These are phyloP conservation scores for Lignosus rhinocerotis DNA, from an alignment of 1,284 basidiomycete genomes.

Conservation along the genomic window DNA sequence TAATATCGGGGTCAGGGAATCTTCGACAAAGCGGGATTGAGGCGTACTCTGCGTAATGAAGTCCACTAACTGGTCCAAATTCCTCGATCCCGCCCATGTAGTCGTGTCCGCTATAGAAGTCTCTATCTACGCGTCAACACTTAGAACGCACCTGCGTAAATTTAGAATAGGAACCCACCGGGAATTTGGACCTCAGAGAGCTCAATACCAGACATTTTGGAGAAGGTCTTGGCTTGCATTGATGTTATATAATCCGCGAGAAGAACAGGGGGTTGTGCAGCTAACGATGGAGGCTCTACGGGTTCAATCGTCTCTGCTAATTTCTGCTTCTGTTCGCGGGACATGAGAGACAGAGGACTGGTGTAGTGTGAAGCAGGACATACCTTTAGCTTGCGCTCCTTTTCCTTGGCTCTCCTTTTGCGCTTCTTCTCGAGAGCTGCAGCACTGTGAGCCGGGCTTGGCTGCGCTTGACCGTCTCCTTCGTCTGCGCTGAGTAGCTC, in stretches of 20 bases:
- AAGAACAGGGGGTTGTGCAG: slow-evolving; percentile 53
- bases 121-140: slow-evolving; percentile 59
- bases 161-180: slow-evolving; percentile 47
- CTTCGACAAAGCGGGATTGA: background rate
- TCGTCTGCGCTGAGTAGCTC: slow-evolving; percentile 48
- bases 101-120: slow-evolving; percentile 73
- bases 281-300: slow-evolving; percentile 47
- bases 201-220: slow-evolving; percentile 68
- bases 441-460: slow-evolving; percentile 24
- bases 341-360: slow-evolving; percentile 11
- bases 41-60: slow-evolving; percentile 71
- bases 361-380: slow-evolving; percentile 22
- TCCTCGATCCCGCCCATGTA: slow-evolving; percentile 66
- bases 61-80: slow-evolving; percentile 64
- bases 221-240: slow-evolving; percentile 65
- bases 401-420: slow-evolving; percentile 71
- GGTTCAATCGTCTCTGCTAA: slow-evolving; percentile 46
- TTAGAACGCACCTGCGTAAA: slow-evolving; percentile 35
- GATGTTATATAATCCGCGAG: slow-evolving; percentile 62
- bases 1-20: background rate
- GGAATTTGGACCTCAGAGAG: slow-evolving; percentile 72
- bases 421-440: slow-evolving; percentile 54
- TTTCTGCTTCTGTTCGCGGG: slow-evolving; percentile 56
- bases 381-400: slow-evolving; percentile 66
- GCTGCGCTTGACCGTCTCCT: slow-evolving; percentile 33